Evolutionary conservation across 768 basidiomycete species (phyloP).

Genomic region (Termitomyces sp.): DNA sequence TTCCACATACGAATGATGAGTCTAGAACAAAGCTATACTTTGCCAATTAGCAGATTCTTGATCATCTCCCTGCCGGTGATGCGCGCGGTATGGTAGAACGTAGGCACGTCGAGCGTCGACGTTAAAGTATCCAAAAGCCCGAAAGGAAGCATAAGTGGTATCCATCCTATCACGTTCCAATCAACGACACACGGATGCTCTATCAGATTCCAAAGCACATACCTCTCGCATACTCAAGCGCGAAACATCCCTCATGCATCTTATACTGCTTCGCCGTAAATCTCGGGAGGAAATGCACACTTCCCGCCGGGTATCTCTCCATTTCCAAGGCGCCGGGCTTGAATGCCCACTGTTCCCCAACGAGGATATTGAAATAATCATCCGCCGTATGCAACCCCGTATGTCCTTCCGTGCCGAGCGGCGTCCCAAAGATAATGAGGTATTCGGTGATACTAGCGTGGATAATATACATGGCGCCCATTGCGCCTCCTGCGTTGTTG

Average conservation of each 20-base stretch:
- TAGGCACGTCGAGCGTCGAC: slow-evolving; percentile 85
- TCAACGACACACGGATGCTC: background rate
- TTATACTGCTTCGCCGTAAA: slow-evolving; percentile 95
- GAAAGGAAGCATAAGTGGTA: slow-evolving; percentile 94
- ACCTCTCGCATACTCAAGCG: slow-evolving; percentile 94
- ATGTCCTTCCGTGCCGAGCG: slow-evolving; percentile 96
- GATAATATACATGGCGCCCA: slow-evolving; percentile 98
- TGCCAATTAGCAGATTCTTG: slow-evolving; percentile 75
- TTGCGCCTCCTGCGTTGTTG: slow-evolving; percentile 96
- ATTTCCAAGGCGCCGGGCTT: slow-evolving; percentile 71
- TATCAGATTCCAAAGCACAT: slow-evolving; percentile 13
- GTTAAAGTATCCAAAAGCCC: slow-evolving; percentile 81
- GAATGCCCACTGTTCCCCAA: slow-evolving; percentile 95
- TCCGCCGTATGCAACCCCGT: slow-evolving; percentile 92
- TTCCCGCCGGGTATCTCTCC: slow-evolving; percentile 82
- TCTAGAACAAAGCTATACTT: slow-evolving; percentile 49
- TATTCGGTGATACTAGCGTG: slow-evolving; percentile 98
- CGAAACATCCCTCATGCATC: slow-evolving; percentile 95
- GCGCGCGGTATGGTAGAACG: slow-evolving; percentile 70
- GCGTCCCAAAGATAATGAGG: slow-evolving; percentile 92
- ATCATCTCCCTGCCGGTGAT: slow-evolving; percentile 83
- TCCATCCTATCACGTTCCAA: slow-evolving; percentile 70
- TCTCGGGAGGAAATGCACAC: slow-evolving; percentile 77
- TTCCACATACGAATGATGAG: no score
- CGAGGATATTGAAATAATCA: slow-evolving; percentile 95